Conservation (phyloP, 139 green algal genomes). For the Yamagishiella unicocca region DNA sequence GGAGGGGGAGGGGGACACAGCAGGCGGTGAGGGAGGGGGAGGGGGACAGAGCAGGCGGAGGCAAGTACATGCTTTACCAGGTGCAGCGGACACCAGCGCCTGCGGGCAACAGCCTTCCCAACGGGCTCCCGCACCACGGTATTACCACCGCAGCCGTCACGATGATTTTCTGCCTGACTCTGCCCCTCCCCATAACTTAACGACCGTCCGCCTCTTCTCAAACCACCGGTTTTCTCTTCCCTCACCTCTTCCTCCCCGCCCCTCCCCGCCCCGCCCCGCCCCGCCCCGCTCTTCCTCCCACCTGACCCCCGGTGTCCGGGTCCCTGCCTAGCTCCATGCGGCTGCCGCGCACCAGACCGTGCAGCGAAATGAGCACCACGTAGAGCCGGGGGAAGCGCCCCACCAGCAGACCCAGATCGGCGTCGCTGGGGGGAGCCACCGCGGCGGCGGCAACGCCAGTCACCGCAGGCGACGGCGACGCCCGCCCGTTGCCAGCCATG, state of each 20-base stretch:
- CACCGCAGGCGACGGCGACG: neutral
- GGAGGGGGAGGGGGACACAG: neutral
- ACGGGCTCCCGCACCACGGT: no score
- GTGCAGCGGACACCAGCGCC: no score
- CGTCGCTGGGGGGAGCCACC: neutral
- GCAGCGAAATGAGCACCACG: slow-evolving; percentile 88
- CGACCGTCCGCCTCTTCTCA: no score
- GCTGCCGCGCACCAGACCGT: slow-evolving; percentile 91
- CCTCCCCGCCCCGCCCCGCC: no score
- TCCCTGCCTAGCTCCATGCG: slow-evolving; percentile 95
- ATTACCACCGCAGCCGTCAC: no score
- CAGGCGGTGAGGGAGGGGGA: neutral
- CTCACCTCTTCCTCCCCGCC: neutral
- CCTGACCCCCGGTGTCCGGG: slow-evolving; percentile 93
- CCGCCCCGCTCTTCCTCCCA: slow-evolving; percentile 50
- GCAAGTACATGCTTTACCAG: no score
- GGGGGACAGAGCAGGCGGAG: no score
- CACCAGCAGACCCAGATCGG: slow-evolving; percentile 47
- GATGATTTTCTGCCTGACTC: no score
- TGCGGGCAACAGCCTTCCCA: no score
- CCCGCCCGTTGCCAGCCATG: neutral
- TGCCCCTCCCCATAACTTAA: no score
- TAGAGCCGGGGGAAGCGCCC: slow-evolving; percentile 77
- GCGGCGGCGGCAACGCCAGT: neutral
- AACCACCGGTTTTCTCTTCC: neutral